Percentiles rank a stretch among this genome's conserved stretches.
Conservation (phyloP, 331 rosid species). For the Dryas integrifolia region DNA sequence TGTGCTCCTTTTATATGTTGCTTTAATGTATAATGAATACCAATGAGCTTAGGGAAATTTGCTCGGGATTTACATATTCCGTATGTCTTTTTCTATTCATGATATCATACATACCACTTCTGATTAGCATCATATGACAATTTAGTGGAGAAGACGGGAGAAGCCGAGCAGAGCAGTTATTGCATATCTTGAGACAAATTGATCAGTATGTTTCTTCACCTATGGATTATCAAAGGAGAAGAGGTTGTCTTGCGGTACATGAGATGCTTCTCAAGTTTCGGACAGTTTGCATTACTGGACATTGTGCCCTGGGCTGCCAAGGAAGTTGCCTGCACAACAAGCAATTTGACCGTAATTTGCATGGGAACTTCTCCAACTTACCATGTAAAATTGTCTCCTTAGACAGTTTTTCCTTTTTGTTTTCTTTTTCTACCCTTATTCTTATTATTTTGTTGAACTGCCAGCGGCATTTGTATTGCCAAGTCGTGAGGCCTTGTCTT, state of each 20-base stretch:
- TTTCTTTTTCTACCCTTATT: slow-evolving; percentile 3
- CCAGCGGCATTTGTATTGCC: slow-evolving; percentile 91
- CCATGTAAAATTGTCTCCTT: slow-evolving; percentile 68
- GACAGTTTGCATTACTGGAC: slow-evolving; percentile 74
- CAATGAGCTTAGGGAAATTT: not conserved
- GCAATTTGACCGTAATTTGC: slow-evolving; percentile 66
- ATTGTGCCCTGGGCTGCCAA: slow-evolving; percentile 82
- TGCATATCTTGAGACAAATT: slow-evolving; percentile 89
- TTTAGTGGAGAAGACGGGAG: slow-evolving; percentile 98
- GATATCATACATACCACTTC: slow-evolving; percentile 16
- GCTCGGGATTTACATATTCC: not conserved
- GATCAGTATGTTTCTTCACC: slow-evolving; percentile 87
- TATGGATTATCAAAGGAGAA: slow-evolving; percentile 76
- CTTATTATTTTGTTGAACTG: slow-evolving; percentile 24
- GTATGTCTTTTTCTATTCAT: not conserved
- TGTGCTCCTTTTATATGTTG: not conserved
- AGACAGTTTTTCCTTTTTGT: slow-evolving; percentile 1
- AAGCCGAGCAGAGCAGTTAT: slow-evolving; percentile 92
- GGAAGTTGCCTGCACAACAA: slow-evolving; percentile 80
- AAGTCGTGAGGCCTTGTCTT: slow-evolving; percentile 84
- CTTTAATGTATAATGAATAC: not conserved
- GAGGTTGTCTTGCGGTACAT: slow-evolving; percentile 92
- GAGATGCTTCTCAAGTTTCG: slow-evolving; percentile 95
- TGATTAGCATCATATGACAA: slow-evolving; percentile 35
- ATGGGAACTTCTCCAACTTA: slow-evolving; percentile 70